Evolutionary conservation across 768 basidiomycete genomes (phyloP).

Genomic region (Clavulina sp.): DNA sequence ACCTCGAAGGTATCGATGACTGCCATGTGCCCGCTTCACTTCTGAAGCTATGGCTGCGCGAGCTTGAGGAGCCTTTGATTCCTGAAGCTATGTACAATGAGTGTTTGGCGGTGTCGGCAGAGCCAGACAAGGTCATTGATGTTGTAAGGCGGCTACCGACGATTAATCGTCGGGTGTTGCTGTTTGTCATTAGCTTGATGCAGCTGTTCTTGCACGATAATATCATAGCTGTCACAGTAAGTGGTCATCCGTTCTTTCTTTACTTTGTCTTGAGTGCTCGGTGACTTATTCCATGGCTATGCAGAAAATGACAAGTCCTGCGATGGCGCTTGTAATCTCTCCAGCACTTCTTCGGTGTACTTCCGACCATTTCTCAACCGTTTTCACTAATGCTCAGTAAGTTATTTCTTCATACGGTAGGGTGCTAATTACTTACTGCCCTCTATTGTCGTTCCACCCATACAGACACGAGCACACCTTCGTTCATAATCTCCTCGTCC

Average conservation of each 20-base stretch:
- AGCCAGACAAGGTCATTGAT: conserved; percentile 49
- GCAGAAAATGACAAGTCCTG: conserved; percentile 81
- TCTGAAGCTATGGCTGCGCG: conserved; percentile 85
- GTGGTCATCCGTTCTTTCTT: too few relatives aligned
- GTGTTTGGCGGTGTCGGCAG: conserved; percentile 44
- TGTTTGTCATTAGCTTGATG: conserved; percentile 81
- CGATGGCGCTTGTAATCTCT: conserved; percentile 80
- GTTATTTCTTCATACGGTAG: conserved; percentile 19
- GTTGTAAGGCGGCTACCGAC: conserved; percentile 68
- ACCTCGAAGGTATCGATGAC: conserved; percentile 71
- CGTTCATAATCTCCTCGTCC: conserved; percentile 64
- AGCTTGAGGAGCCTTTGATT: conserved; percentile 80
- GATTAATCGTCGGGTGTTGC: conserved; percentile 67
- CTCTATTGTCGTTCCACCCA: conserved; percentile 1
- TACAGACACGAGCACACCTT: conserved; percentile 73
- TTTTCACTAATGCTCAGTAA: conserved; percentile 83
- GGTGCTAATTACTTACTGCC: conserved; percentile 5
- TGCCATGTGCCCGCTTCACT: conserved; percentile 79
- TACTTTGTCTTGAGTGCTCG: too few relatives aligned
- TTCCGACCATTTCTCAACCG: conserved; percentile 73
- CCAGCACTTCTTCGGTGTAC: conserved; percentile 77
- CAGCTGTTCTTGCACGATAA: conserved; percentile 74
- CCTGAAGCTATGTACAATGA: conserved; percentile 87
- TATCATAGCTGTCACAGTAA: conserved; percentile 50
- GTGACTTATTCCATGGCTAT: too few relatives aligned